These are phyloP conservation scores for Tylopilus sp. DNA, from an alignment of 768 basidiomycete genomes.

Conservation along the genomic window DNA sequence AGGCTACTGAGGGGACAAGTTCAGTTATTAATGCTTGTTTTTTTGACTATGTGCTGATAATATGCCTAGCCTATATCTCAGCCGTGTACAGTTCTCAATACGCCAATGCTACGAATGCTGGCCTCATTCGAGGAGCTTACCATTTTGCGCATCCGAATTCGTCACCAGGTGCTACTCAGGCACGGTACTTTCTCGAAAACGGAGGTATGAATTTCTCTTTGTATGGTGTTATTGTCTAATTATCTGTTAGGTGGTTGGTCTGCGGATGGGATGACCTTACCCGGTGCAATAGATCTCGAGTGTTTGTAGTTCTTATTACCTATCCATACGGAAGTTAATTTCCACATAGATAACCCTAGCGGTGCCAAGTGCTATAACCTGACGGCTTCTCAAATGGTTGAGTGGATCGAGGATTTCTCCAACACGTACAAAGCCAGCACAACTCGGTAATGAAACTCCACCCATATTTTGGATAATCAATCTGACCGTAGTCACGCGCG, in stretches of 20 bases:
- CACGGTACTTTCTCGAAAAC: conserved; percentile 52
- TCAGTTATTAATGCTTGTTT: conserved; percentile 8
- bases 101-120: conserved; percentile 50
- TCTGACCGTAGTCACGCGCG: not conserved
- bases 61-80: conserved; percentile 16
- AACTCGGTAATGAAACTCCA: conserved; percentile 35
- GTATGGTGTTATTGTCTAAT: not conserved
- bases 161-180: conserved; percentile 55
- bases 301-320: conserved; percentile 33
- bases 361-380: conserved; percentile 55
- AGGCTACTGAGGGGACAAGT: conserved; percentile 65
- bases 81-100: conserved; percentile 45
- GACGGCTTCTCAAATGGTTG: conserved; percentile 50
- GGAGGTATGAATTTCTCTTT: conserved; percentile 40
- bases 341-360: conserved; percentile 44
- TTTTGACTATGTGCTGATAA: not conserved
- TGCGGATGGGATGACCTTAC: conserved; percentile 52
- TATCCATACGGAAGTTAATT: not conserved
- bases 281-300: conserved; percentile 65
- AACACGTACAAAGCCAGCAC: conserved; percentile 51
- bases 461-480: not conserved
- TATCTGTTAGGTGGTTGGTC: conserved; percentile 43
- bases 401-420: conserved; percentile 62
- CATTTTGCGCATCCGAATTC: conserved; percentile 56
- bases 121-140: conserved; percentile 57